These are phyloP conservation scores for Chimonanthus praecox DNA, from an alignment of 164 flowering plant species.

Conservation along the genomic window DNA sequence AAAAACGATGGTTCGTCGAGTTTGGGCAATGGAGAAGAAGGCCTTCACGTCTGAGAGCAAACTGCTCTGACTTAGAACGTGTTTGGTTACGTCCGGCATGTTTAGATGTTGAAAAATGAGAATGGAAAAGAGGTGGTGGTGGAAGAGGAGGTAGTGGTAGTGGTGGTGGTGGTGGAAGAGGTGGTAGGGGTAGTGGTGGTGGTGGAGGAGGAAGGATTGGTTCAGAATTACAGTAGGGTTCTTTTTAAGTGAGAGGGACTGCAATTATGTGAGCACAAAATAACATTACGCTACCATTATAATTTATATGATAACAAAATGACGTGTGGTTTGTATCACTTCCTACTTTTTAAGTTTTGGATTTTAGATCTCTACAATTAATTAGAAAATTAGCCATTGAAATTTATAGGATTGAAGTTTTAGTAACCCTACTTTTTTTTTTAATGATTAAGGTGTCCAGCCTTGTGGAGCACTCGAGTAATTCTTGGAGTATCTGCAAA, in stretches of 20 bases:
- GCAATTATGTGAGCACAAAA: no score
- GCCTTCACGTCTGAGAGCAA: slow-evolving; percentile 41
- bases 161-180: not conserved
- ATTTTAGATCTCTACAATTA: no score
- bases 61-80: slow-evolving; percentile 19
- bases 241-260: not conserved
- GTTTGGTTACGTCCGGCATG: slow-evolving; percentile 62
- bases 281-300: no score
- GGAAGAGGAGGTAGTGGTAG: not conserved
- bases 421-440: no score
- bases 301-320: no score
- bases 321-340: no score
- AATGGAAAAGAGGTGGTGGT: not conserved
- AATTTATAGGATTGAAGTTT: no score
- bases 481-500: no score
- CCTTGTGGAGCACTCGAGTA: no score
- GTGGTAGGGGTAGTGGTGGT: not conserved
- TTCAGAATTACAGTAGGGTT: not conserved
- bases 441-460: no score
- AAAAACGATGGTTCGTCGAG: slow-evolving; percentile 41
- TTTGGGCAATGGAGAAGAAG: slow-evolving; percentile 30
- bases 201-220: not conserved
- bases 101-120: not conserved
- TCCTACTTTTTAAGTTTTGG: no score
- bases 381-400: no score